Evolutionary conservation across 441 rosid genomes (phyloP).

Genomic region (Theobroma grandiflorum): DNA sequence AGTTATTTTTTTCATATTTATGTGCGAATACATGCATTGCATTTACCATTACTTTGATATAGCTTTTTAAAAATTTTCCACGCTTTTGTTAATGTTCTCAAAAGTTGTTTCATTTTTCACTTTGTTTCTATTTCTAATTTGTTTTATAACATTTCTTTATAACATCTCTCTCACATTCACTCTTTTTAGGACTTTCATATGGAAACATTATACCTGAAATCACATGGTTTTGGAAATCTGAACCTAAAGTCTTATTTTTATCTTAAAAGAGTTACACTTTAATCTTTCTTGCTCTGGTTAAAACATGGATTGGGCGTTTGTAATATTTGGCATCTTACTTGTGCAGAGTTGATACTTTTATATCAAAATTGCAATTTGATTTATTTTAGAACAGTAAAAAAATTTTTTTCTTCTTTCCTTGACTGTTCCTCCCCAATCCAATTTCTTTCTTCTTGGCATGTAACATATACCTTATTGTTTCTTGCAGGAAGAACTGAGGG

Average conservation of each 20-base stretch:
- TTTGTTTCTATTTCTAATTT: background rate
- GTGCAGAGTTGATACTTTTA: conserved; percentile 2
- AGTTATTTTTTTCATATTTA: conserved; percentile 4
- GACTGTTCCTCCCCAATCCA: background rate
- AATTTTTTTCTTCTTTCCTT: background rate
- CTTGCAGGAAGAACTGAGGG: conserved; percentile 54
- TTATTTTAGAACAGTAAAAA: background rate
- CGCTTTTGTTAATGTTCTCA: background rate
- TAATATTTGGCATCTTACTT: conserved; percentile 10
- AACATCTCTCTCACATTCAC: background rate
- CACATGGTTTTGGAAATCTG: conserved; percentile 3
- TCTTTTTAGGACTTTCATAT: background rate
- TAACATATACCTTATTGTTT: background rate
- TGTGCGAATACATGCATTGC: background rate
- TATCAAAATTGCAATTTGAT: background rate
- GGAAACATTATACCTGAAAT: conserved; percentile 4
- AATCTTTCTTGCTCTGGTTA: background rate
- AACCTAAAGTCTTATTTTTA: background rate
- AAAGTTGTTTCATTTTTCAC: conserved; percentile 10
- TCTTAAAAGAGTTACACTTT: background rate
- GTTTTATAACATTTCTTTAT: background rate
- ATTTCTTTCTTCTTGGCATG: background rate
- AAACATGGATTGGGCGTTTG: background rate
- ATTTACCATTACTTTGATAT: background rate
- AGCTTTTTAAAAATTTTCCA: background rate